A percentile compares a stretch with the other conserved stretches of the same genome.
Evolutionary conservation across 2,329 filamentous ascomycete genomes (phyloP).

Genomic region (Fusarium napiforme): DNA sequence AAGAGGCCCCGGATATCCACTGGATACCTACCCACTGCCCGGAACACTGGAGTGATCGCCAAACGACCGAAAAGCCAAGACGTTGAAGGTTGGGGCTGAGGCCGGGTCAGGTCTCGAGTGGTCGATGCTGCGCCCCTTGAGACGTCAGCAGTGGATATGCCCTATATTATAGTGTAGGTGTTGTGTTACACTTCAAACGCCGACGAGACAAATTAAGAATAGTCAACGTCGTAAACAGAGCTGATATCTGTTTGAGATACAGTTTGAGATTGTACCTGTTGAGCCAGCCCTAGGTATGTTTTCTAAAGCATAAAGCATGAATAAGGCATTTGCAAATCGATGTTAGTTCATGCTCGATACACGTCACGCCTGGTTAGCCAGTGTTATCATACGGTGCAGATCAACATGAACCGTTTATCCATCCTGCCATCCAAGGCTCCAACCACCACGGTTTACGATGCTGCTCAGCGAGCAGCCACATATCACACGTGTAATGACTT

Average conservation of each 20-base stretch:
- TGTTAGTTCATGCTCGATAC: not conserved
- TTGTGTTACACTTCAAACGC: constrained; percentile 24
- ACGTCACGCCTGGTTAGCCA: constrained; percentile 19
- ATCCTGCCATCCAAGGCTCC: constrained; percentile 8
- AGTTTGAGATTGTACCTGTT: constrained; percentile 10
- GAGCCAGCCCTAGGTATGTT: not conserved
- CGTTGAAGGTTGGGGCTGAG: not conserved
- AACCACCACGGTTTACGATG: not conserved
- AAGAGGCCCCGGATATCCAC: constrained; percentile 11
- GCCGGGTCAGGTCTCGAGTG: not conserved
- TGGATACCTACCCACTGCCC: not conserved
- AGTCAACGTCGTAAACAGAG: constrained; percentile 4
- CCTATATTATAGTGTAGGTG: constrained; percentile 4
- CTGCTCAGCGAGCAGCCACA: not conserved
- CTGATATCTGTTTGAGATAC: constrained; percentile 3
- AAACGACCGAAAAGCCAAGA: constrained; percentile 27
- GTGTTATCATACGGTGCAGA: constrained; percentile 7
- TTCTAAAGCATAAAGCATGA: not conserved
- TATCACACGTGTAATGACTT: not conserved
- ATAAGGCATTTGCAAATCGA: not conserved
- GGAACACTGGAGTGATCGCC: constrained; percentile 20
- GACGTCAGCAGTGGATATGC: constrained; percentile 43
- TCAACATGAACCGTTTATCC: constrained; percentile 12
- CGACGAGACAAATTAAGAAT: constrained; percentile 27
- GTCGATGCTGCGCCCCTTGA: constrained; percentile 41